phyloP scores from a whole-genome alignment of 371 early-diverging fungal species.

The Mucor piriformis region DNA sequence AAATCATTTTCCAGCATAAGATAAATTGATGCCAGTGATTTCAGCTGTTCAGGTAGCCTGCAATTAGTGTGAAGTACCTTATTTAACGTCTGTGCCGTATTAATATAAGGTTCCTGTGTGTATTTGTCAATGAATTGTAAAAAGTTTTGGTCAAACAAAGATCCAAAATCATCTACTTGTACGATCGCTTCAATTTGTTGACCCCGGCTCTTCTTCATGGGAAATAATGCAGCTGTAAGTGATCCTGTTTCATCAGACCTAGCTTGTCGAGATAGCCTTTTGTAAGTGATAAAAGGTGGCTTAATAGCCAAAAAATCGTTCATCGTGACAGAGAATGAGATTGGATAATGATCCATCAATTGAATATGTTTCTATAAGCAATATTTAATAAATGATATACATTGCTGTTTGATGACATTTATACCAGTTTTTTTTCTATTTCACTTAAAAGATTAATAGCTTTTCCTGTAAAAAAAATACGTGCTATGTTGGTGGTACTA shows the following conservation, averaged over 20 bases:
- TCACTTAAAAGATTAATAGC: constrained; percentile 29
- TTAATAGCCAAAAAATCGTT: background rate
- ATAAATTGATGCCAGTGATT: constrained; percentile 36
- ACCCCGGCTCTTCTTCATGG: background rate
- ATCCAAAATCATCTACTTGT: constrained; percentile 2
- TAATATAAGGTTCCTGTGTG: constrained; percentile 23
- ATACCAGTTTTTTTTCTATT: constrained; percentile 15
- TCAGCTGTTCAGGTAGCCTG: constrained; percentile 22
- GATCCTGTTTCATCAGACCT: background rate
- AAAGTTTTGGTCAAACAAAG: constrained; percentile 26
- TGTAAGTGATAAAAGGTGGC: constrained; percentile 4
- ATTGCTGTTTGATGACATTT: background rate
- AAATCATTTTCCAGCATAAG: constrained; percentile 46
- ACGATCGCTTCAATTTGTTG: background rate
- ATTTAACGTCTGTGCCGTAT: constrained; percentile 22
- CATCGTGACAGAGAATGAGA: background rate
- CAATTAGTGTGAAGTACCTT: constrained; percentile 22
- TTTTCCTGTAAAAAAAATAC: constrained; percentile 40
- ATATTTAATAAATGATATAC: background rate
- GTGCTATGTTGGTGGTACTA: constrained; percentile 19
- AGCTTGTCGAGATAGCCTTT: background rate
- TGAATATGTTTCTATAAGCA: background rate
- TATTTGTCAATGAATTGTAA: constrained; percentile 15
- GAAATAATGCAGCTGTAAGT: constrained; percentile 1
- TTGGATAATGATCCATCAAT: background rate